Percentiles rank a stretch among this genome's conserved stretches.
Evolutionary conservation across 78 protist species (phyloP).

Genomic region (Polysphondylium violaceum): DNA sequence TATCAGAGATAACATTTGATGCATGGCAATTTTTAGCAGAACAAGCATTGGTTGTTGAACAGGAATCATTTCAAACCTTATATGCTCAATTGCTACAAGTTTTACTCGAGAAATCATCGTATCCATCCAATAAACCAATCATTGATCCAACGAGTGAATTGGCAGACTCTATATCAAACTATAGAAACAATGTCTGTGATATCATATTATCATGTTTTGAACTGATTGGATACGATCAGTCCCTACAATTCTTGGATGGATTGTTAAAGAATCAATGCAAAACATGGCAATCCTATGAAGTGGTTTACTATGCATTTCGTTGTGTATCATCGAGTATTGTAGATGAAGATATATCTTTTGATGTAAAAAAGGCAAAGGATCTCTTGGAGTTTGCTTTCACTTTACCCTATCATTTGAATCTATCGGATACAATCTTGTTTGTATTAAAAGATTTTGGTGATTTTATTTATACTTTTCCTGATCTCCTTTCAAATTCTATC

Average conservation of each 20-base stretch:
- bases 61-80: slow-evolving; percentile 36
- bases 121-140: slow-evolving; percentile 16
- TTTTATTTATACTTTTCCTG: not conserved
- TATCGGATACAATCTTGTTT: slow-evolving; percentile 19
- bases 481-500: slow-evolving; percentile 5
- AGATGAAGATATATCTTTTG: slow-evolving; percentile 23
- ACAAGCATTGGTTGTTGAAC: not conserved
- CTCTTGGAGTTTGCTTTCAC: slow-evolving; percentile 3
- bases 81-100: slow-evolving; percentile 42
- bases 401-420: slow-evolving; percentile 40
- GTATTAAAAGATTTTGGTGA: slow-evolving; percentile 42
- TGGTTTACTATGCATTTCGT: slow-evolving; percentile 50
- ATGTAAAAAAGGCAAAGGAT: not conserved
- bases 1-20: slow-evolving; percentile 72
- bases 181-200: slow-evolving; percentile 64
- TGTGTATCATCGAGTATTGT: slow-evolving; percentile 26
- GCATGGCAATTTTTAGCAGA: slow-evolving; percentile 60
- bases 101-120: slow-evolving; percentile 50
- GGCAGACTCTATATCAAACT: slow-evolving; percentile 25
- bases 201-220: slow-evolving; percentile 55
- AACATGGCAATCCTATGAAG: slow-evolving; percentile 75
- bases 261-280: slow-evolving; percentile 54
- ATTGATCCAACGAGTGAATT: slow-evolving; percentile 22
- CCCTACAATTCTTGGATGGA: slow-evolving; percentile 17
- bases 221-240: slow-evolving; percentile 26